A percentile compares a stretch with the other conserved stretches of the same genome.
These are phyloP conservation scores for Paramecium caudatum DNA, from an alignment of 73 alveolate genomes.

Conservation along the genomic window DNA sequence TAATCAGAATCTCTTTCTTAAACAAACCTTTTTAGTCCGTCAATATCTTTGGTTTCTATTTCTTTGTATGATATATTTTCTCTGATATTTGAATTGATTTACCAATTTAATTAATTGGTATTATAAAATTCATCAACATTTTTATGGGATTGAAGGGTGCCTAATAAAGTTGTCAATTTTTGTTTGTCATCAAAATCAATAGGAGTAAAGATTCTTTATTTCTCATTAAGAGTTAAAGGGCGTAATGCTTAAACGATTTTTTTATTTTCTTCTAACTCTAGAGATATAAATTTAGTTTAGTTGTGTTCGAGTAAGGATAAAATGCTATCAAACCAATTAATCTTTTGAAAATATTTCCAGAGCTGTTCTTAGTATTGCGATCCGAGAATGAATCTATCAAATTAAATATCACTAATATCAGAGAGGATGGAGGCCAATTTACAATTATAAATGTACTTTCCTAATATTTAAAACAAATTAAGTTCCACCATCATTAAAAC, in stretches of 20 bases:
- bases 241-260: not conserved
- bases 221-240: not conserved
- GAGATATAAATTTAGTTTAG: not conserved
- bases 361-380: not conserved
- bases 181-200: conserved; percentile 26
- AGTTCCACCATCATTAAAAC: not conserved
- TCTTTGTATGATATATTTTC: not conserved
- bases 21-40: conserved; percentile 11
- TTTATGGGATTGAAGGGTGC: not conserved
- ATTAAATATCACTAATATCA: not conserved
- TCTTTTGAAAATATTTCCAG: not conserved
- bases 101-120: conserved; percentile 28
- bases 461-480: not conserved
- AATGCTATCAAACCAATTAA: not conserved
- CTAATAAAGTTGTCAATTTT: not conserved
- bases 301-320: not conserved
- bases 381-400: not conserved
- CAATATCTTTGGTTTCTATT: conserved; percentile 11
- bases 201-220: not conserved
- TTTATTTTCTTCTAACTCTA: not conserved
- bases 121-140: conserved; percentile 21
- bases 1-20: conserved; percentile 17
- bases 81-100: not conserved
- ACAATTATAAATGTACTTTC: conserved; percentile 13
- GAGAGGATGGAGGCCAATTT: not conserved